Conservation (phyloP, 495 filamentous ascomycete species). For the Darksidea phi region DNA sequence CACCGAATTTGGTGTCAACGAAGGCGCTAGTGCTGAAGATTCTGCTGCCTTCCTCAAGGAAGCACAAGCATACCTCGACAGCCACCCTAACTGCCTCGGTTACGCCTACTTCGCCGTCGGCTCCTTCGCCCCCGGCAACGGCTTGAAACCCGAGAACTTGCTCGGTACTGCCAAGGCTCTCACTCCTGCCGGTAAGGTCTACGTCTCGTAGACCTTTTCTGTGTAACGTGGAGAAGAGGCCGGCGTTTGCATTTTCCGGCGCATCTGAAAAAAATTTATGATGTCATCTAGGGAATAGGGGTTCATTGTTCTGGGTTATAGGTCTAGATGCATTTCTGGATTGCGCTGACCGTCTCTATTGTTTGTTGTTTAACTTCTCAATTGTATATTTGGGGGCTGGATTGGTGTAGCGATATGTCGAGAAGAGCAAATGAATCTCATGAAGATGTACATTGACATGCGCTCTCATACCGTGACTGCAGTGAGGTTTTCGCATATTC, state of each 20-base stretch:
- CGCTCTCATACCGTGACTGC: too few species aligned
- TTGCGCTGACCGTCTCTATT: background rate
- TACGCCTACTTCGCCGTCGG: constrained; percentile 79
- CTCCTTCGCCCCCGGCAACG: background rate
- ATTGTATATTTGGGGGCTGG: constrained; percentile 2
- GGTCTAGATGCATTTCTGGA: too few species aligned
- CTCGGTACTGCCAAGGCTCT: constrained; percentile 14
- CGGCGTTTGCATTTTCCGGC: background rate
- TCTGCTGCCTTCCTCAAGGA: constrained; percentile 57
- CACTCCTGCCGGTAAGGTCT: constrained; percentile 17
- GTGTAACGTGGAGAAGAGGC: background rate
- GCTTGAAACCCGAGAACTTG: background rate
- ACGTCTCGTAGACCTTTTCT: constrained; percentile 2
- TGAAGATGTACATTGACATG: too few species aligned
- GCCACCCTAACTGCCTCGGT: constrained; percentile 60
- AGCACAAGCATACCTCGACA: constrained; percentile 67
- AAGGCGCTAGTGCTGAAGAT: constrained; percentile 45
- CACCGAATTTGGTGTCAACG: constrained; percentile 68
- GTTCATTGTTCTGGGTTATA: too few species aligned
- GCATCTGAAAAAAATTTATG: background rate
- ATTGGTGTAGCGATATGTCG: constrained; percentile 3
- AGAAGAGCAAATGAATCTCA: too few species aligned
- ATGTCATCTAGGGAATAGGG: too few species aligned
- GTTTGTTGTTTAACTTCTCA: constrained; percentile 6
- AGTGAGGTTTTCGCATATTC: too few species aligned